Evolutionary conservation across 2,329 filamentous ascomycete genomes (phyloP), one percentile per base, ranked within the genome.

Genomic region (Tolypocladium pustulatum): DNA sequence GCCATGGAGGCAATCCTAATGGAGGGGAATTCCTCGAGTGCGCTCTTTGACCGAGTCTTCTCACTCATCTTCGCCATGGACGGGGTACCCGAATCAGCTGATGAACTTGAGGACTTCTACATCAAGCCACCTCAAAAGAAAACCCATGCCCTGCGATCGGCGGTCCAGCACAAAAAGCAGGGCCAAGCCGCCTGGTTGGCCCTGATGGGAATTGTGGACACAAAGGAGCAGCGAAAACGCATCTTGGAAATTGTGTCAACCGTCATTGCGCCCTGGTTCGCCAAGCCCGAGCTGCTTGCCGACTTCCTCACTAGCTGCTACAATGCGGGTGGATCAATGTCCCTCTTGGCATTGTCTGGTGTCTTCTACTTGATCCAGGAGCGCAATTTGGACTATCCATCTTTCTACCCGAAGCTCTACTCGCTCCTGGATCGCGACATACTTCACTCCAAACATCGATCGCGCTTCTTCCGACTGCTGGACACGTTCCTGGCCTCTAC

Each of bases 231-330:
- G 69, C 86, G 89, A 56, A 97, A 97, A 71, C 78, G 79, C 55
- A 80, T 96, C 2, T 79, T 99, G 54, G 81, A 84, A 61, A 81
- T 88, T 61, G 87, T 95, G 74, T 86, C 90, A 2, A 83, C 83
- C 49, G 85, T 85, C 38, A 90, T 97, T 65, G 88, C 89, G 30
- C 92, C 93, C 0, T 96, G 91, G 89, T 96, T 97, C 73, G 82
- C 80, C 54, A 89, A 91, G 61, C 88, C 91, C 1, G 93, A 97
- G 68, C 80, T 96, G 46, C 81, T 99, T 38, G 91, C 96, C 80
- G 94, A 99, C 75, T 99, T 97, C 72, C 76, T 99, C 58, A 96
- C 91, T n/a, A 90, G 94, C 74, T 95, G 87, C 36, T 97, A 96
- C 76, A 82, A 97, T 66, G 78, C 86, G 9, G 91, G 93, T 56